Evolutionary conservation across 495 filamentous ascomycete species (phyloP), one percentile per base, ranked within the genome.

Genomic region (Xylaria telfairii): DNA sequence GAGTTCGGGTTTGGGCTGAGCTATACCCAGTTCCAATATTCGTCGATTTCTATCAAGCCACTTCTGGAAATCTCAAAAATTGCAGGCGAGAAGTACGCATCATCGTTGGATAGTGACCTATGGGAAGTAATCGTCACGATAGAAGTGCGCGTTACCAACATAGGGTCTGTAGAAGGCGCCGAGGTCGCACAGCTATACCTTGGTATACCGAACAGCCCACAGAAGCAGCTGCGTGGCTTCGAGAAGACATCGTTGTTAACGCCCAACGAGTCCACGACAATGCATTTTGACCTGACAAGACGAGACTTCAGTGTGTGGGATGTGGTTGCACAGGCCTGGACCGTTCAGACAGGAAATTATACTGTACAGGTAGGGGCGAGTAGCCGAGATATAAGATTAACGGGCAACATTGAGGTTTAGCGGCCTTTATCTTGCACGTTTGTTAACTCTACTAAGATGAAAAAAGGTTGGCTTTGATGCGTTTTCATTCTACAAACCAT

Each of bases 101-200:
- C 24, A 9, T 42, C 64, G 15, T 72, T 88, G 66, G 89, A 91
- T 59, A 92, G 92, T 4, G 76, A 78, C 24, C 82, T 95, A 17
- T 96, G 88, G 82, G 87, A 92, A 30, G 78, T 83, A 8, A 83
- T 90, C 61, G 85, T 87, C 4, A 76, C 79, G 12, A 82, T 93
- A 4, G 81, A 86, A 6, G 84, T 90, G 0, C 82, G 83, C 2
- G 74, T 97, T 17, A 87, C 81, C 41, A 96, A 97, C 77, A 91
- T 86, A 0, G 93, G 93, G 41, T 15, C 71, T 0, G 76, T 88
- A 1, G 73, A 79, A 0, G 93, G 94, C 3, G 86, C 90, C 64
- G 89, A 91, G 64, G 91, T 96, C 6, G 85, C 91, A 2, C 93
- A 97, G 73, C 79, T 94, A 15, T 96, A 97, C 77, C 77, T 96